These are phyloP conservation scores for Scutellaria barbata DNA, from an alignment of 257 asterid species.

Conservation along the genomic window DNA sequence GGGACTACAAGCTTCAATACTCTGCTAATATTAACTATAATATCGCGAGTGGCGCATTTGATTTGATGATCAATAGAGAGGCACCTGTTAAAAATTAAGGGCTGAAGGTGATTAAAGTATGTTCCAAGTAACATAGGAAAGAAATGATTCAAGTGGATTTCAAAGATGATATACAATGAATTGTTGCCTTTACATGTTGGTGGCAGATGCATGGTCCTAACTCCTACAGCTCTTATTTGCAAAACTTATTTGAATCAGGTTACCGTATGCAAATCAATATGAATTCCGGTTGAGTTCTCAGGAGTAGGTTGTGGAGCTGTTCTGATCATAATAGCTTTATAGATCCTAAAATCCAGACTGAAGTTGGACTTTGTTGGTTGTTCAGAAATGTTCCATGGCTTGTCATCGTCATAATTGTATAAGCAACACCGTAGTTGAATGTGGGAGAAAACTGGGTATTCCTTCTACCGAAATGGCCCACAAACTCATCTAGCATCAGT, in stretches of 20 bases:
- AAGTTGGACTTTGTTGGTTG: neutral
- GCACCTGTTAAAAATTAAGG: neutral
- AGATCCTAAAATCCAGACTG: neutral
- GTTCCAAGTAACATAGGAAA: neutral
- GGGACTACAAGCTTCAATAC: neutral
- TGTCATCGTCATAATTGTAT: neutral
- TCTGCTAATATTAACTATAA: neutral
- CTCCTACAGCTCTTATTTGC: neutral
- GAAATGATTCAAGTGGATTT: neutral
- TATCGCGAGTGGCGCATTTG: neutral
- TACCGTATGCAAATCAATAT: neutral
- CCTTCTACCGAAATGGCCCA: neutral
- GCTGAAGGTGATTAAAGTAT: neutral
- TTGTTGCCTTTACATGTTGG: conserved; percentile 1
- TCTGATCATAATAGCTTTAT: neutral
- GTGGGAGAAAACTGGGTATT: neutral
- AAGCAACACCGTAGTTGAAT: neutral
- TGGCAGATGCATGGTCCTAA: neutral
- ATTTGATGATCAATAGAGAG: neutral
- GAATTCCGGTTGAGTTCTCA: neutral
- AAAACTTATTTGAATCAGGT: neutral
- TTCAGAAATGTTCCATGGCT: neutral
- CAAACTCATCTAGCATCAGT: neutral
- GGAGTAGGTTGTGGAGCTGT: neutral
- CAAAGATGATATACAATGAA: neutral